Base-by-base conservation (phyloP, 768 basidiomycete species). In the Lanmaoa rubissima region DNA sequence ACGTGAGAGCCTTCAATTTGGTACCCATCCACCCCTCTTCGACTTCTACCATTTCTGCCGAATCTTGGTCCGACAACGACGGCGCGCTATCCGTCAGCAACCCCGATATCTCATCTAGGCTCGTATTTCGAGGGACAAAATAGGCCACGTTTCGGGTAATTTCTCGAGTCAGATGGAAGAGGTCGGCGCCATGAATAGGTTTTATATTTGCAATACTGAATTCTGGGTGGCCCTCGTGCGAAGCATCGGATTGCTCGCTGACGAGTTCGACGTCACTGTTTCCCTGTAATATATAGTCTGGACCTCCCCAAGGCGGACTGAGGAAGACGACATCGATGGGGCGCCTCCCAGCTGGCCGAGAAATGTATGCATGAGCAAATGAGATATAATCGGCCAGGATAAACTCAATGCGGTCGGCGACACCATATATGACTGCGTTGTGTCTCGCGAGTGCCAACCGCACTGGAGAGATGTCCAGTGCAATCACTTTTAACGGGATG, bases 21-120 rank as follows among this genome's bases (percentile, higher is more conserved):
- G 78, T 78, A 3, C 93, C 88, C 87, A 92, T 96, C 94, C 94
- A 98, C 69, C 92, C 92, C 72, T 98, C 96, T 68, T 98, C 94
- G 8, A 98, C 81, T 72, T 98, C 96, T 11, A 96, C 80, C 71
- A 72, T 77, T 71, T 94, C 92, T 39, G 48, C 50, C 19, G 54
- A 45, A 14, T 55, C 56, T 44, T 43, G 59, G 51, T 38, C 55
- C 48, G 19, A 58, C 13, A 12, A 28, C 4, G 42, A 34, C 26
- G 41, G 19, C 9, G 28, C 40, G 1, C 19, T 12, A 35, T 32
- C 43, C 19, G 69, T 65, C 26, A 82, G 68, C 42, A 91, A 71
- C 0, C 63, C 73, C 0, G 87, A 81, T 40, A 97, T 79, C 67
- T 98, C 92, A 8, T 84, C 74, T 16, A 98, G 65, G 50, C 78